phyloP scores from a whole-genome alignment of 2,329 filamentous ascomycete genomes.

The Penicillium fuscoglaucum region DNA sequence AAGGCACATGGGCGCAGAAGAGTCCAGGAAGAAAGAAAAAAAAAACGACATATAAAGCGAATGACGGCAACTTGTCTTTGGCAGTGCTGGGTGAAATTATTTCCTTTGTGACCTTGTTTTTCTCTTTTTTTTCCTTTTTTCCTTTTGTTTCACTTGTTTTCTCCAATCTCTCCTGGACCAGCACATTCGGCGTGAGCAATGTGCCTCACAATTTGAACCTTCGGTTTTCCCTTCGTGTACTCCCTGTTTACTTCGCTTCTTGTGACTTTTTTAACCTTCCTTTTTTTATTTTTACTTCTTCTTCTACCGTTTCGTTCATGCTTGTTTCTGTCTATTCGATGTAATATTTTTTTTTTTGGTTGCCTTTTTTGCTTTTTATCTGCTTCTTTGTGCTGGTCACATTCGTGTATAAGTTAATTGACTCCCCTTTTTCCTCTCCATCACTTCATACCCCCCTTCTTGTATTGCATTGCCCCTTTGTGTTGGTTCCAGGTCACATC shows the following conservation, averaged over 20 bases:
- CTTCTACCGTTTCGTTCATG: constrained; percentile 24
- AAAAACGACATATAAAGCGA: constrained; percentile 19
- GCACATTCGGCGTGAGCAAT: constrained; percentile 22
- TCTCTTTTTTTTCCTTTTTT: constrained; percentile 34
- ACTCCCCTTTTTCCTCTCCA: constrained; percentile 22
- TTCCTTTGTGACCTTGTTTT: constrained; percentile 51
- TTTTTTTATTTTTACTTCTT: constrained; percentile 14
- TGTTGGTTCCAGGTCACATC: constrained; percentile 25
- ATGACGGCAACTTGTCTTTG: constrained; percentile 20
- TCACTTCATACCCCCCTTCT: constrained; percentile 39
- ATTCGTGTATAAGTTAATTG: constrained; percentile 42
- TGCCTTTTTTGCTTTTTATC: constrained; percentile 8
- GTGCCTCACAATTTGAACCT: constrained; percentile 9
- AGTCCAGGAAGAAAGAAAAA: constrained; percentile 17
- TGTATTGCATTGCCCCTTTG: constrained; percentile 30
- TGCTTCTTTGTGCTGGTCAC: constrained; percentile 42
- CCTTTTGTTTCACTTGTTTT: constrained; percentile 21
- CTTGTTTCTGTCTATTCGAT: constrained; percentile 31
- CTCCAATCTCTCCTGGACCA: constrained; percentile 19
- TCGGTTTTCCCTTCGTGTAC: constrained; percentile 41
- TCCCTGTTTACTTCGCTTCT: constrained; percentile 41
- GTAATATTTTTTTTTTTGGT: constrained; percentile 30
- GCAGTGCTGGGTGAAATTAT: constrained; percentile 30
- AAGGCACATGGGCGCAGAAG: constrained; percentile 8
- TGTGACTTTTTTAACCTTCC: constrained; percentile 15